These are phyloP conservation scores for Fagus crenata DNA, from an alignment of 306 rosid genomes.

Conservation along the genomic window DNA sequence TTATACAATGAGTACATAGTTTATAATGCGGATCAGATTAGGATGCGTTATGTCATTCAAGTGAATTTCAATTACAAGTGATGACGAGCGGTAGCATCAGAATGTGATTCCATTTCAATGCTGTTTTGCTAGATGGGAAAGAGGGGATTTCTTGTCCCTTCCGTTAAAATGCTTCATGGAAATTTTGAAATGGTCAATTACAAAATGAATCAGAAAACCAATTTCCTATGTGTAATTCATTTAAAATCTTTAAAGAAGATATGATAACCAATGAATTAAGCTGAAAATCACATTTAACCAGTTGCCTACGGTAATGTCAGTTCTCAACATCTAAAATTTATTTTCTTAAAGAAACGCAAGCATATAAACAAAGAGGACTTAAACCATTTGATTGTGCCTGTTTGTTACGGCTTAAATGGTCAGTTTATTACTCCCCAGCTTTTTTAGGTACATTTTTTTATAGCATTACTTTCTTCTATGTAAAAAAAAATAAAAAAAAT, in stretches of 20 bases:
- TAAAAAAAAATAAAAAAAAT: no score
- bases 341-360: neutral
- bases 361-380: neutral
- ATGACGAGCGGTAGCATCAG: conserved; percentile 18
- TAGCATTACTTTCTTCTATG: no score
- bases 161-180: no score
- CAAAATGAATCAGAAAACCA: neutral
- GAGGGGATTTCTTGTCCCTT: neutral
- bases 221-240: no score
- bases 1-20: conserved; percentile 89
- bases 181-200: conserved; percentile 6
- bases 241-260: no score
- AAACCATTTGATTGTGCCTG: neutral
- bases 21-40: conserved; percentile 79
- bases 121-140: neutral
- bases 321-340: no score
- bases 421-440: no score
- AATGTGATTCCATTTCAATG: neutral
- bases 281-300: no score
- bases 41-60: conserved; percentile 80
- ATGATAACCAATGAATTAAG: no score
- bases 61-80: conserved; percentile 64
- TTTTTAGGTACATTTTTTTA: no score
- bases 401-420: neutral
- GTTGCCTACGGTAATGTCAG: no score